These are phyloP conservation scores for Quercus parvula DNA, from an alignment of 306 rosid species.

Conservation along the genomic window DNA sequence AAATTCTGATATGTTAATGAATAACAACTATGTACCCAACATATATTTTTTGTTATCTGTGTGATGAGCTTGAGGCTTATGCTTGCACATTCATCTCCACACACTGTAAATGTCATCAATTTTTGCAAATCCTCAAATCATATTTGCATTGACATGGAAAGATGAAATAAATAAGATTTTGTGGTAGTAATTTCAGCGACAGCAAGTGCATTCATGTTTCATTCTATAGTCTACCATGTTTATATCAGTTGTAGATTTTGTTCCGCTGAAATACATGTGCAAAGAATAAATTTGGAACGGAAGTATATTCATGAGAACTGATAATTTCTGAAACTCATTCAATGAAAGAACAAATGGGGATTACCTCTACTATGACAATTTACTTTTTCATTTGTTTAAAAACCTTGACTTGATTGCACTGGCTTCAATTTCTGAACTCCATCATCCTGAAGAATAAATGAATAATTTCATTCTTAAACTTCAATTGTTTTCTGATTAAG, in stretches of 20 bases:
- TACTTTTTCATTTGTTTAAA: constrained; percentile 2
- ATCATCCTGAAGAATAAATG: constrained; percentile 21
- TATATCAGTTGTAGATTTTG: background rate
- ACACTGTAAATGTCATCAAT: background rate
- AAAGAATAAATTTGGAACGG: background rate
- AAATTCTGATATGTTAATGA: no score
- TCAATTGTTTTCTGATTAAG: constrained; percentile 77
- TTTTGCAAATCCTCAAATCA: background rate
- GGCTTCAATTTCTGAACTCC: constrained; percentile 5
- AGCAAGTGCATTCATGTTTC: background rate
- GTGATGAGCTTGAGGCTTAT: no score
- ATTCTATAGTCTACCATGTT: background rate
- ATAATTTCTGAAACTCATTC: background rate
- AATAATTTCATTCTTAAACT: constrained; percentile 34
- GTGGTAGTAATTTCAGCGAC: background rate
- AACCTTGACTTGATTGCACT: constrained; percentile 18
- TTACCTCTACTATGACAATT: background rate
- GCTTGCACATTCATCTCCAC: no score
- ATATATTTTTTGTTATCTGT: no score
- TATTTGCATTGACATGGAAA: background rate
- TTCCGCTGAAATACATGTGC: background rate
- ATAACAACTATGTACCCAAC: no score
- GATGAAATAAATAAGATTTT: background rate
- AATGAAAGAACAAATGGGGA: constrained; percentile 10
- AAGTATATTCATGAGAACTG: background rate